These are phyloP conservation scores for Holtermannia corniformis DNA, from an alignment of 768 basidiomycete genomes.

Conservation along the genomic window DNA sequence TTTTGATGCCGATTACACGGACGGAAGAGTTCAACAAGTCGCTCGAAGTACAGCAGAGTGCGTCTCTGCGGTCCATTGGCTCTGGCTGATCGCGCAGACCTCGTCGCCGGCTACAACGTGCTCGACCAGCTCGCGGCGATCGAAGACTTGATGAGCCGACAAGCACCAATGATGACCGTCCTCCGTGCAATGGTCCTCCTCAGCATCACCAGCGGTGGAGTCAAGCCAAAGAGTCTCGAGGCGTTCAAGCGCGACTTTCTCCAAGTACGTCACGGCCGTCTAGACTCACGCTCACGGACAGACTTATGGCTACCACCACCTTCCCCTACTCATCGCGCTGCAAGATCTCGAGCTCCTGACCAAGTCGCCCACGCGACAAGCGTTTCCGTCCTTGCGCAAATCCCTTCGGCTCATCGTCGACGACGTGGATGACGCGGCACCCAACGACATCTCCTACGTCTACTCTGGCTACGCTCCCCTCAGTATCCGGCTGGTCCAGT, in stretches of 20 bases:
- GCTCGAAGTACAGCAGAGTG: conserved; percentile 93
- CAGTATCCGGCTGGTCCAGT: conserved; percentile 82
- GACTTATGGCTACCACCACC: conserved; percentile 58
- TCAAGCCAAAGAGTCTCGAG: conserved; percentile 78
- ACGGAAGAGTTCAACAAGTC: conserved; percentile 84
- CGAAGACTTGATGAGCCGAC: conserved; percentile 81
- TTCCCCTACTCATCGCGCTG: conserved; percentile 44
- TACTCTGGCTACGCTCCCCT: conserved; percentile 97
- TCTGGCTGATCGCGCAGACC: conserved; percentile 48
- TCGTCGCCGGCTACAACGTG: conserved; percentile 86
- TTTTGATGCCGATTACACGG: conserved; percentile 71
- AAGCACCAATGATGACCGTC: conserved; percentile 68
- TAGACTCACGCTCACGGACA: conserved; percentile 42
- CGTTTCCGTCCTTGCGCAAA: conserved; percentile 66
- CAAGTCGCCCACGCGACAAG: conserved; percentile 56
- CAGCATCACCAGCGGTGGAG: conserved; percentile 70
- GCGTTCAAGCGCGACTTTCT: conserved; percentile 83
- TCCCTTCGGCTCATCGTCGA: conserved; percentile 79
- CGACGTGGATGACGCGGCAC: conserved; percentile 58
- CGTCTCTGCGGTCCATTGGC: conserved; percentile 19
- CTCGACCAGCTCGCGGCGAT: conserved; percentile 70
- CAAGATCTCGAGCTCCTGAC: conserved; percentile 46
- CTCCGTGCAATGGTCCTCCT: conserved; percentile 76
- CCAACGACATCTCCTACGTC: conserved; percentile 90
- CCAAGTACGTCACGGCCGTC: conserved; percentile 56